Percentiles rank a stretch among this genome's conserved stretches.
These are phyloP conservation scores for Trapa bicornis DNA, from an alignment of 345 rosid genomes.

Conservation along the genomic window DNA sequence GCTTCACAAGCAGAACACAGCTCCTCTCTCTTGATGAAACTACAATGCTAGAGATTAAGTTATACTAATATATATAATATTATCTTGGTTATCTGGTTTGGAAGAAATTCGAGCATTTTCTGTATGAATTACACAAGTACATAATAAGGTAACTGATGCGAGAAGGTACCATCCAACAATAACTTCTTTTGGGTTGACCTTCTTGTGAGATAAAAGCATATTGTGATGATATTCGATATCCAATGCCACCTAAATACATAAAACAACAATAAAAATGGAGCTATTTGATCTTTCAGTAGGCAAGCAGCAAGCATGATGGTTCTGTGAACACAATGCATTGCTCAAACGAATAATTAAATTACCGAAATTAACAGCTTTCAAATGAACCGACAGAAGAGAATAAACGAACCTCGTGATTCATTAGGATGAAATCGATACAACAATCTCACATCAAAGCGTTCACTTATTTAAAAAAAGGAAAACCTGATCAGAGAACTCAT, in stretches of 20 bases:
- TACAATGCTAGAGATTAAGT: neutral
- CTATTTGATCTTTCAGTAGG: neutral
- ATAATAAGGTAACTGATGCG: neutral
- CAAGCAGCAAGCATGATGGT: neutral
- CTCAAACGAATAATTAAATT: neutral
- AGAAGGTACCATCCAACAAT: slow-evolving; percentile 83
- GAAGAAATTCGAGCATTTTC: neutral
- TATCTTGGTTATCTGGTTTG: neutral
- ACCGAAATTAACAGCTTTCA: neutral
- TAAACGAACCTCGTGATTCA: neutral
- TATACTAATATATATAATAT: neutral
- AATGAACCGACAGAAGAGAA: neutral
- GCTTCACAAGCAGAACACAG: neutral
- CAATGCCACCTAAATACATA: slow-evolving; percentile 62
- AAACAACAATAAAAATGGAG: neutral
- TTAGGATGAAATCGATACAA: neutral
- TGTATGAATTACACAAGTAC: neutral
- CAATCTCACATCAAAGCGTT: neutral
- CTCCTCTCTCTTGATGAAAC: neutral
- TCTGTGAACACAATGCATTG: neutral
- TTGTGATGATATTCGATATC: slow-evolving; percentile 94
- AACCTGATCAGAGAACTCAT: slow-evolving; percentile 84
- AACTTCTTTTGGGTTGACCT: slow-evolving; percentile 88
- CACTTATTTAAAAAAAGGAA: neutral
- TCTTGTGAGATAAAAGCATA: slow-evolving; percentile 72